A percentile compares a stretch with the other conserved stretches of the same genome.
Evolutionary conservation across 2,329 filamentous ascomycete genomes (phyloP).

Genomic region (Fusarium solani-melongenae): DNA sequence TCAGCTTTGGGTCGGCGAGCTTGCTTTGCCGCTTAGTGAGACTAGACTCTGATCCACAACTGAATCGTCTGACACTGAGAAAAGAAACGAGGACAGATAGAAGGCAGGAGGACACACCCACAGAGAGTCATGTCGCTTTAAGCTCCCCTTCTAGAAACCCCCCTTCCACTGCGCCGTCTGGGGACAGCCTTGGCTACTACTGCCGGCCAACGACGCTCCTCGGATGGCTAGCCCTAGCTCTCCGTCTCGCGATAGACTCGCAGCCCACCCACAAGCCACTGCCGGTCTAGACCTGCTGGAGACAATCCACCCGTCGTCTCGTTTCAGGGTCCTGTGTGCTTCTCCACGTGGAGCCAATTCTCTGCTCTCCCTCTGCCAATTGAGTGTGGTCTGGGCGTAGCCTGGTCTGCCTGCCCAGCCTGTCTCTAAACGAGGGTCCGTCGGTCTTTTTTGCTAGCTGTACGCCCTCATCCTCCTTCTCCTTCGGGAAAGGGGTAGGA

Average conservation of each 20-base stretch:
- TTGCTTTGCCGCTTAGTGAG: not conserved
- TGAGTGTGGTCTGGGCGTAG: constrained; percentile 14
- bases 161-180: not conserved
- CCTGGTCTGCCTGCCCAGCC: not conserved
- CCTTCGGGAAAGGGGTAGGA: constrained; percentile 6
- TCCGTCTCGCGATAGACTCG: not conserved
- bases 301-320: not conserved
- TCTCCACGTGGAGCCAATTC: not conserved
- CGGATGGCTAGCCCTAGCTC: not conserved
- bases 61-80: not conserved
- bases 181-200: not conserved
- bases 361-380: not conserved
- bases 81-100: not conserved
- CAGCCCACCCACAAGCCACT: not conserved
- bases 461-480: constrained; percentile 16
- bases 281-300: not conserved
- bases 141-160: constrained; percentile 15
- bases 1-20: not conserved
- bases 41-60: not conserved
- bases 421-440: not conserved
- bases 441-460: not conserved
- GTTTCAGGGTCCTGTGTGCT: constrained; percentile 20
- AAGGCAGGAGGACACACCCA: not conserved
- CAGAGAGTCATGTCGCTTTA: constrained; percentile 19
- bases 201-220: not conserved